Evolutionary conservation across 2,329 filamentous ascomycete species (phyloP), one percentile per base, ranked within the genome.

Genomic region (Fusarium decemcellulare): DNA sequence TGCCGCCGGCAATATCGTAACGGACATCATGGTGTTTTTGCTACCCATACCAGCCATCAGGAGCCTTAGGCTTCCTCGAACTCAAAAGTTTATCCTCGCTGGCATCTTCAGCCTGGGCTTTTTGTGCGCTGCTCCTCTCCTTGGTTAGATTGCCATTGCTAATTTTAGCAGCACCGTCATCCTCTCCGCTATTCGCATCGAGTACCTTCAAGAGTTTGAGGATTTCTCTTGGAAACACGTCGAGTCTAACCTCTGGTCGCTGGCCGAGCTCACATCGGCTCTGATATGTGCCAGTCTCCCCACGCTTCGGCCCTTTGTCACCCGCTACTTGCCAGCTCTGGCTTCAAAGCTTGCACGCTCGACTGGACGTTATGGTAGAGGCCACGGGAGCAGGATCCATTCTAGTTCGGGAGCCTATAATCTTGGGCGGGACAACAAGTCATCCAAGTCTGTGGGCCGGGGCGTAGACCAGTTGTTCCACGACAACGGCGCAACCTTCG

Each of bases 151-250:
- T 27, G 4, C 14, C 14, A 11, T 51, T 51, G 23, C 48, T 52
- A 12, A 52, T 9, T 29, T 4, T 3, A 18, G 1, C 23, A 52
- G 48, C 6, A 52, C 48, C 5, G 34, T 52, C 6, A 52, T 52
- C 23, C 48, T 52, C 14, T 52, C 48, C 9, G 48, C 48, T 10
- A 52, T 52, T 14, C 48, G 48, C 3, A 52, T 52, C 6, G 23
- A 52, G 23, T 52, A 52, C 6, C 48, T 52, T 1, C 11, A 23
- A 16, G 48, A 52, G 2, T 52, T 52, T 8, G 15, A 52, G 8
- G 48, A 52, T 34, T 52, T 52, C 8, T 37, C 34, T 2, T 52
- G 34, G 48, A 52, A 52, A 52, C 34, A 52, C 15, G 48, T 52
- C 4, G 48, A 52, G 34, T 52, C 48, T 7, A 52, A 52, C 23